Evolutionary conservation across 495 filamentous ascomycete genomes (phyloP), one percentile per base, ranked within the genome.

Genomic region (Trichoderma gamsii): DNA sequence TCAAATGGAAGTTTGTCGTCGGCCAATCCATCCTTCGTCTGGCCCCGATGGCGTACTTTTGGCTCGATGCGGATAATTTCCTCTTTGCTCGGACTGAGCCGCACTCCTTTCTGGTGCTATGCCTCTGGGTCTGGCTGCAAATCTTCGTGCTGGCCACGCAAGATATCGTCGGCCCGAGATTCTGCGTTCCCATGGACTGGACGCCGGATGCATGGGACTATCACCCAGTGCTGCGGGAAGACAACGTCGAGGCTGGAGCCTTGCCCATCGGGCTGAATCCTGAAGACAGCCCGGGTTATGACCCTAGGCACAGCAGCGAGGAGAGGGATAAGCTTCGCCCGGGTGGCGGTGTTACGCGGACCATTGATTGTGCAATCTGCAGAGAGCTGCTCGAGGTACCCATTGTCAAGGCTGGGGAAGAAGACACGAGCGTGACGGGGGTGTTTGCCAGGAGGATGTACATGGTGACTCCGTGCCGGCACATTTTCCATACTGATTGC

Each of bases 401-500:
- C 1, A 88, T 97, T 49, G 81, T 96, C 9, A 81, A 83, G 41
- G 83, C 85, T 21, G 81, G 81, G 6, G 81, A 84, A 73, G 87
- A 78, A 68, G 71, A 72, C 68, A 80, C 71, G 25, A 86, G 87
- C 23, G 84, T 91, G 49, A 80, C 85, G 2, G 90, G 86, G 27
- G 84, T 96, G 65, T 82, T 97, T 68, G 90, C 89, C 29, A 81
- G 94, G 67, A 84, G 92, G 63, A 79, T 83, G 66, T 97, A 97
- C 76, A 99, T 99, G 95, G 92, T 98, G 29, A 99, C 95, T 66
- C 94, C 95, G 43, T 99, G 95, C 76, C 84, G 92, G 66, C 95
- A 99, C 80, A 93, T 97, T 29, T 99, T 98, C 75, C 95, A 99
- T 75, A 96, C 90, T 63, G 81, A 86, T 65, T 99, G 95, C 75